Evolutionary conservation across 1,139 yeast species (phyloP).

Genomic region (Kodamaea arcana): DNA sequence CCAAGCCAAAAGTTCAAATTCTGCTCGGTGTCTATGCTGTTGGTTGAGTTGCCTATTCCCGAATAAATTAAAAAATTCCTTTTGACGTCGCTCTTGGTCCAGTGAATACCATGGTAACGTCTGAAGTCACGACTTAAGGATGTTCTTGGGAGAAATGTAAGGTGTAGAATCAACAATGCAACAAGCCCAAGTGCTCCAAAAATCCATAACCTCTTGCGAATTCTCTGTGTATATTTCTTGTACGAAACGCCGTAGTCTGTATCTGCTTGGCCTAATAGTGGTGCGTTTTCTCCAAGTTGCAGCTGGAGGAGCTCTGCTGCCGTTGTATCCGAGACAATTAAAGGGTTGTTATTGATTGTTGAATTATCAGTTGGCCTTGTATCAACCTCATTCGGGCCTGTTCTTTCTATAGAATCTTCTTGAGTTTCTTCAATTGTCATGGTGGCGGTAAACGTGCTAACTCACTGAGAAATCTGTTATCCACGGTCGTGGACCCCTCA

Average conservation of each 20-base stretch:
- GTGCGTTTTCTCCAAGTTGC: background rate
- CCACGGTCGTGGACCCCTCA: too few species aligned
- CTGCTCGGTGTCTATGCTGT: constrained; percentile 25
- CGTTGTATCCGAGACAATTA: too few species aligned
- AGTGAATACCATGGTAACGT: constrained; percentile 60
- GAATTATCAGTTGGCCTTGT: too few species aligned
- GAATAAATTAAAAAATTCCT: constrained; percentile 30
- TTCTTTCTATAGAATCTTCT: too few species aligned
- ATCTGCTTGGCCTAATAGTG: background rate
- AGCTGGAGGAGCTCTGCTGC: background rate
- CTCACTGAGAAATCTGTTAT: too few species aligned
- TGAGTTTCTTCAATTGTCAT: too few species aligned
- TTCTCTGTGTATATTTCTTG: background rate
- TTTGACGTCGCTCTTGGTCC: constrained; percentile 63
- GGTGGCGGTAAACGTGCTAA: too few species aligned
- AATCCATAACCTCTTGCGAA: constrained; percentile 6
- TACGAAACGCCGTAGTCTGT: background rate
- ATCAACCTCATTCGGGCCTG: too few species aligned
- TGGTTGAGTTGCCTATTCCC: constrained; percentile 25
- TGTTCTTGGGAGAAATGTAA: constrained; percentile 82
- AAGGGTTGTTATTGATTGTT: too few species aligned
- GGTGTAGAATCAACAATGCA: constrained; percentile 53
- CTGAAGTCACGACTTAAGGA: constrained; percentile 80
- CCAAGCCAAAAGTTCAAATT: constrained; percentile 23
- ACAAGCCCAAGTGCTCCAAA: constrained; percentile 38